Conservation (phyloP, 495 filamentous ascomycete genomes). For the Neurospora cerealis region DNA sequence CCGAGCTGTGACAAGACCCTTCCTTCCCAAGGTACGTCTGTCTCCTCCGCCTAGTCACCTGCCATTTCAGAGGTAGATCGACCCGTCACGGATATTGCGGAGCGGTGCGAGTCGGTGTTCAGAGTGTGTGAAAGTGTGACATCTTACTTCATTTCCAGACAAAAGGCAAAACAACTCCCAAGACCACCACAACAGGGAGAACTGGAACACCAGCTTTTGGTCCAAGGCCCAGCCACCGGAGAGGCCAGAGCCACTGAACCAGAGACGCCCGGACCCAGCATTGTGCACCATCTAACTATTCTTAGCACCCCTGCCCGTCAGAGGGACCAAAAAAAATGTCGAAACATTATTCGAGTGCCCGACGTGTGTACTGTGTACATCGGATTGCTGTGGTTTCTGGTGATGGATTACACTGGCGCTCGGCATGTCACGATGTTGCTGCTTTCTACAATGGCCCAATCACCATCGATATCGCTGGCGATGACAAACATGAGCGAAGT, state of each 20-base stretch:
- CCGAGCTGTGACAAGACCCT: neutral
- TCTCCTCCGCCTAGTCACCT: neutral
- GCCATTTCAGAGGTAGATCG: neutral
- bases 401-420: neutral
- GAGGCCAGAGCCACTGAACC: neutral
- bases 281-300: neutral
- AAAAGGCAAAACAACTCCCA: neutral
- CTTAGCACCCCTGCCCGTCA: neutral
- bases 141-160: neutral
- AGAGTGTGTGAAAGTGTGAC: neutral
- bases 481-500: neutral
- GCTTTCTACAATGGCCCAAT: neutral
- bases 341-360: neutral
- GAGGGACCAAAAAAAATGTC: neutral
- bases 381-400: neutral
- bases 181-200: neutral
- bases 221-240: neutral
- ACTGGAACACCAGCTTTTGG: neutral
- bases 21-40: neutral
- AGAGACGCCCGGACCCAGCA: neutral
- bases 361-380: neutral
- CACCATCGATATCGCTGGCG: neutral
- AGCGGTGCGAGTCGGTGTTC: neutral
- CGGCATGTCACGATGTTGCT: neutral
- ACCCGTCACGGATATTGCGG: neutral